Conservation (phyloP, 345 rosid genomes). For the Eucalyptus marginata region DNA sequence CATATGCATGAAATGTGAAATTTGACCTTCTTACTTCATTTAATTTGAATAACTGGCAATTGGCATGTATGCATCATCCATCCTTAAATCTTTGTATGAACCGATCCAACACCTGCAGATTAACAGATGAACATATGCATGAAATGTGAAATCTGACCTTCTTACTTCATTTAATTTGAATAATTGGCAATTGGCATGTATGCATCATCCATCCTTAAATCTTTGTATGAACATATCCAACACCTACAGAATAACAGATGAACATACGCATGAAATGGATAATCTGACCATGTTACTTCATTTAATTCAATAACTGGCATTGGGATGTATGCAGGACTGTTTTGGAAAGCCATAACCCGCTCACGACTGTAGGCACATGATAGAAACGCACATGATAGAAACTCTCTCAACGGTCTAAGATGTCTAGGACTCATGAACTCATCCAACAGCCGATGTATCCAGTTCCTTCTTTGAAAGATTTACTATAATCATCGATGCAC, state of each 20-base stretch:
- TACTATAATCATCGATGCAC: slow-evolving; percentile 81
- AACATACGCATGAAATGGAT: not conserved
- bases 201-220: not conserved
- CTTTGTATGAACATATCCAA: not conserved
- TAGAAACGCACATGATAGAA: not conserved
- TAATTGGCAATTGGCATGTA: too few species aligned
- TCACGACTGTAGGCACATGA: not conserved
- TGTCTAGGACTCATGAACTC: slow-evolving; percentile 2
- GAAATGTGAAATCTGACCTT: not conserved
- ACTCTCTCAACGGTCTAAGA: not conserved
- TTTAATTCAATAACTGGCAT: not conserved
- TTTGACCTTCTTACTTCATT: not conserved
- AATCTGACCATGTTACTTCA: not conserved
- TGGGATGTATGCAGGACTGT: not conserved
- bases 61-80: not conserved
- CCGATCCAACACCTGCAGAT: not conserved
- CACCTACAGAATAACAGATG: not conserved
- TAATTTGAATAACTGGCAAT: not conserved
- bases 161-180: too few species aligned
- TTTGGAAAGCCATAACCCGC: not conserved
- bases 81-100: not conserved
- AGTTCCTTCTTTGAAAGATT: slow-evolving; percentile 70
- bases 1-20: not conserved
- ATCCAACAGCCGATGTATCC: slow-evolving; percentile 62
- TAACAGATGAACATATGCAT: not conserved